Conservation (phyloP, 2,329 filamentous ascomycete genomes). For the Alternaria atra region DNA sequence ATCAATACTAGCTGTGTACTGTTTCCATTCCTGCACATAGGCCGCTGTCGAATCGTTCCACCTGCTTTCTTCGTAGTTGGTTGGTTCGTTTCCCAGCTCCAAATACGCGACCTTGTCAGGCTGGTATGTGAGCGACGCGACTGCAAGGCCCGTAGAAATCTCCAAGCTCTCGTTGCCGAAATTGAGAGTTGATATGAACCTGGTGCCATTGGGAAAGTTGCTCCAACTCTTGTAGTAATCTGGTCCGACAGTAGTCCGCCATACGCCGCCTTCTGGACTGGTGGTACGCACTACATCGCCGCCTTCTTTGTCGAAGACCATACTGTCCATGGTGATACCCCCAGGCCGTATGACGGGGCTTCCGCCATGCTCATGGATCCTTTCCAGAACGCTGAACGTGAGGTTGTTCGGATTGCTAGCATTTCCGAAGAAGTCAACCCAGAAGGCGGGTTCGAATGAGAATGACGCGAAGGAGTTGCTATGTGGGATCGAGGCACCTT, state of each 20-base stretch:
- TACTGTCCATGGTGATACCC: constrained; percentile 22
- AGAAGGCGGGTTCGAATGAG: constrained; percentile 21
- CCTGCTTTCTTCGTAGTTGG: constrained; percentile 12
- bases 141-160: constrained; percentile 17
- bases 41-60: constrained; percentile 16
- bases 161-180: constrained; percentile 20
- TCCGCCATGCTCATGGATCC: constrained; percentile 20
- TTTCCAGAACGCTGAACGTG: constrained; percentile 10
- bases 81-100: constrained; percentile 22
- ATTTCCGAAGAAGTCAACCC: constrained; percentile 24
- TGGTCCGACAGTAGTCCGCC: constrained; percentile 17
- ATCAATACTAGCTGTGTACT: constrained; percentile 16
- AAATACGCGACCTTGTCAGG: constrained; percentile 16
- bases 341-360: constrained; percentile 19
- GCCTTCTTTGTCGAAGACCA: constrained; percentile 12
- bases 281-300: constrained; percentile 18
- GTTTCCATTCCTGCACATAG: constrained; percentile 19
- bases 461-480: constrained; percentile 22
- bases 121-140: constrained; percentile 17
- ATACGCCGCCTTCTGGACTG: constrained; percentile 17
- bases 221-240: constrained; percentile 20
- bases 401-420: constrained; percentile 16
- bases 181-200: constrained; percentile 21
- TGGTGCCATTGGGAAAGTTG: constrained; percentile 19
- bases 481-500: constrained; percentile 17